Evolutionary conservation across 2,329 filamentous ascomycete species (phyloP).

Genomic region (Ophiocordyceps unilateralis): DNA sequence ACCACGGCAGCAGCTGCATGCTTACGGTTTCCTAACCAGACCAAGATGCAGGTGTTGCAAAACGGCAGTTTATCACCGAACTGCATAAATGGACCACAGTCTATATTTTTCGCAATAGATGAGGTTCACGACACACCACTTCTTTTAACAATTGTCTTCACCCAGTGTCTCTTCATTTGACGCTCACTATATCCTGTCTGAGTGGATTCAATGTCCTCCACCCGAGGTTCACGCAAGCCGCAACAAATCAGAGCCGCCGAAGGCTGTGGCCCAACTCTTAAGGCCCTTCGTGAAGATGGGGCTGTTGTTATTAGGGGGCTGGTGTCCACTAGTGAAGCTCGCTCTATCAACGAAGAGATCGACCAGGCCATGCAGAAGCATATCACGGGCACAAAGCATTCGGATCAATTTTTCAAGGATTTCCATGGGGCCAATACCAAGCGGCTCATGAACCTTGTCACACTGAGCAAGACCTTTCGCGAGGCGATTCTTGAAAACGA

Average conservation of each 20-base stretch:
- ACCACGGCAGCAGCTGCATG: too few species aligned
- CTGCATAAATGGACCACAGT: too few species aligned
- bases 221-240: background rate
- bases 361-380: background rate
- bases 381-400: background rate
- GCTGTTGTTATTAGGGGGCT: too few species aligned
- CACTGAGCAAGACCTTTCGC: constrained; percentile 11
- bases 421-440: constrained; percentile 10
- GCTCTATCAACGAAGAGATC: too few species aligned
- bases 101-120: too few species aligned
- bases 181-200: background rate
- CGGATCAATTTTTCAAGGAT: constrained; percentile 1
- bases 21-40: too few species aligned
- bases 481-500: constrained; percentile 11
- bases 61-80: too few species aligned
- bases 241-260: constrained; percentile 1
- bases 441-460: constrained; percentile 8
- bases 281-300: background rate
- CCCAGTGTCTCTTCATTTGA: background rate
- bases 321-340: too few species aligned
- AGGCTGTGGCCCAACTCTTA: background rate
- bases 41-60: too few species aligned
- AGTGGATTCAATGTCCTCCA: background rate
- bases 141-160: too few species aligned
- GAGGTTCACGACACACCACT: too few species aligned